These are phyloP conservation scores for Colletotrichum paranaense DNA, from an alignment of 2,329 filamentous ascomycete species.

Conservation along the genomic window DNA sequence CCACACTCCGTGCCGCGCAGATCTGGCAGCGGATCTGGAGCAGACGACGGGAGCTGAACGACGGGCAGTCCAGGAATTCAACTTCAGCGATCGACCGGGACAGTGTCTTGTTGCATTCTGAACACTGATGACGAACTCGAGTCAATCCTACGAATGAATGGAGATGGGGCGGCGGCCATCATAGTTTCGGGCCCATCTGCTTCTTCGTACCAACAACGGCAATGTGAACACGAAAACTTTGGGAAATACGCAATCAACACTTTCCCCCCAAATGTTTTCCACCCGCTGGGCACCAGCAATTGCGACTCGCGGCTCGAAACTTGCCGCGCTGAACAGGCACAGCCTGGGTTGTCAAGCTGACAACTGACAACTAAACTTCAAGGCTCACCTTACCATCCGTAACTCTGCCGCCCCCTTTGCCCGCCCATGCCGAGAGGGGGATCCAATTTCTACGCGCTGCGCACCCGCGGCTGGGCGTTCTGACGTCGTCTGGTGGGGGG, in stretches of 20 bases:
- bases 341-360: constrained; percentile 13
- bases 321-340: constrained; percentile 16
- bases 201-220: neutral
- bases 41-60: neutral
- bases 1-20: neutral
- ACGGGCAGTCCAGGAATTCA: neutral
- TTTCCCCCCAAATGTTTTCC: neutral
- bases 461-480: neutral
- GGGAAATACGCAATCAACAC: neutral
- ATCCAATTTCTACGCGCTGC: neutral
- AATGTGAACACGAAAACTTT: neutral
- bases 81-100: constrained; percentile 7
- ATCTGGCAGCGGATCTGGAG: neutral
- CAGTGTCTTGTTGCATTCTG: constrained; percentile 28
- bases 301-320: neutral
- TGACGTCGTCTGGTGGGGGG: constrained; percentile 28
- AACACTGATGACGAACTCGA: constrained; percentile 19
- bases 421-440: constrained; percentile 3
- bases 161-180: neutral
- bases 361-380: neutral
- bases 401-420: neutral
- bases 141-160: neutral
- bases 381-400: neutral
- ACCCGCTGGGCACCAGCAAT: neutral
- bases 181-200: neutral